Evolutionary conservation across 2,329 filamentous ascomycete genomes (phyloP).

Genomic region (Teratosphaeria destructans): DNA sequence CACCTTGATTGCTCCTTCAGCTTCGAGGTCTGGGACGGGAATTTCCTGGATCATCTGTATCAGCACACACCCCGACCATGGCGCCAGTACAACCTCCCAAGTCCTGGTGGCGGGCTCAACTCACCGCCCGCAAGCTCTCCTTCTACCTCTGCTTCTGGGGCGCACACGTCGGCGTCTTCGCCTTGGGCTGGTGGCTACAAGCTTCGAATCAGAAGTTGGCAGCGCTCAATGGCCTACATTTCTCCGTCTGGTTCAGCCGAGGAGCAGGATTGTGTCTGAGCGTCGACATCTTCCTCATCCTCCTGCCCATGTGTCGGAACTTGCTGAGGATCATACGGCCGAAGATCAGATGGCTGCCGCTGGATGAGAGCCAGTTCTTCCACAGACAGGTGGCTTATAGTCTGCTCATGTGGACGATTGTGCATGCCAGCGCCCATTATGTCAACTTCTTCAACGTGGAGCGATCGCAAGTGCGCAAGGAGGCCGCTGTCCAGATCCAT

Average conservation of each 20-base stretch:
- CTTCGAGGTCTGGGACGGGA: background rate
- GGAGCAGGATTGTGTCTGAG: conserved; percentile 80
- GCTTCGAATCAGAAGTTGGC: conserved; percentile 55
- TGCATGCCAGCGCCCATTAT: conserved; percentile 76
- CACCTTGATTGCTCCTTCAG: background rate
- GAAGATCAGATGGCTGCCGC: conserved; percentile 74
- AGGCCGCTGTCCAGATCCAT: conserved; percentile 79
- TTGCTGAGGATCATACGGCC: conserved; percentile 75
- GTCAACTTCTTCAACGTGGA: conserved; percentile 99
- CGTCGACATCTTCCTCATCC: conserved; percentile 75
- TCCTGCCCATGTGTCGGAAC: conserved; percentile 91
- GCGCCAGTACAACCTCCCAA: conserved; percentile 5
- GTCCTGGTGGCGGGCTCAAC: conserved; percentile 25
- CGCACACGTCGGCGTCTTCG: conserved; percentile 27
- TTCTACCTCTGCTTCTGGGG: conserved; percentile 30
- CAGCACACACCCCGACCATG: background rate
- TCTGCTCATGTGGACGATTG: conserved; percentile 67
- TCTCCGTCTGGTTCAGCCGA: conserved; percentile 92
- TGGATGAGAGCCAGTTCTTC: conserved; percentile 97
- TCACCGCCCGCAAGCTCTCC: conserved; percentile 24
- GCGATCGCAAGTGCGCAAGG: conserved; percentile 65
- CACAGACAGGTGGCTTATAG: conserved; percentile 90
- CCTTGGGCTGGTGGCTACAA: conserved; percentile 51
- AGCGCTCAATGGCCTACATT: conserved; percentile 68
- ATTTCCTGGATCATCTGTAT: background rate